A percentile compares a stretch with the other conserved stretches of the same genome.
These are phyloP conservation scores for Alisma plantagoaquatica DNA, from an alignment of 106 monocot genomes.

Conservation along the genomic window DNA sequence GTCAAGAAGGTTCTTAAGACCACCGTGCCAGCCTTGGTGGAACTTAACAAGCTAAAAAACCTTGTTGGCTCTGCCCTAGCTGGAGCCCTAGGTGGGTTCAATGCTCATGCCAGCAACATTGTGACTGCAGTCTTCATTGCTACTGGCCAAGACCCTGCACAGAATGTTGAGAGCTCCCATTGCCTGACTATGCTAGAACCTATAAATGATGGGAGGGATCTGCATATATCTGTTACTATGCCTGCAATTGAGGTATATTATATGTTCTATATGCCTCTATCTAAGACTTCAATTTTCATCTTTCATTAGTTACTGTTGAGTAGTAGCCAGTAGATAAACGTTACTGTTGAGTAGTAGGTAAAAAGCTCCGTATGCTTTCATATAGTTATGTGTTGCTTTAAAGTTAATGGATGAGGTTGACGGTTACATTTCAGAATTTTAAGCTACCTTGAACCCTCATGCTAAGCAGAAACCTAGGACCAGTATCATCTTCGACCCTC, in stretches of 20 bases:
- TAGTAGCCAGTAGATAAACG: too few relatives aligned
- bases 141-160: conserved; percentile 91
- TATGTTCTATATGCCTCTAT: too few relatives aligned
- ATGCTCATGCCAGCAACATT: conserved; percentile 90
- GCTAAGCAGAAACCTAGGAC: too few relatives aligned
- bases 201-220: conserved; percentile 67
- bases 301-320: too few relatives aligned
- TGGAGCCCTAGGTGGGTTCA: conserved; percentile 80
- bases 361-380: too few relatives aligned
- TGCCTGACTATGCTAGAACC: conserved; percentile 93
- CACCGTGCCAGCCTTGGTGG: conserved; percentile 42
- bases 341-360: too few relatives aligned
- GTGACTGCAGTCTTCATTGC: conserved; percentile 81
- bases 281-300: not conserved
- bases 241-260: conserved; percentile 92
- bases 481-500: too few relatives aligned
- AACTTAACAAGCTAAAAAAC: conserved; percentile 78
- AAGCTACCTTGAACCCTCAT: too few relatives aligned
- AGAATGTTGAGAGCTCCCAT: conserved; percentile 92
- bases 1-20: conserved; percentile 77
- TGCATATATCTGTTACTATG: conserved; percentile 90
- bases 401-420: too few relatives aligned
- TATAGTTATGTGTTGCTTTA: too few relatives aligned
- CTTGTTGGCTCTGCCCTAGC: conserved; percentile 93
- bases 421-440: too few relatives aligned